These are phyloP conservation scores for Neurospora sp. DNA, from an alignment of 495 filamentous ascomycete genomes.

Conservation along the genomic window DNA sequence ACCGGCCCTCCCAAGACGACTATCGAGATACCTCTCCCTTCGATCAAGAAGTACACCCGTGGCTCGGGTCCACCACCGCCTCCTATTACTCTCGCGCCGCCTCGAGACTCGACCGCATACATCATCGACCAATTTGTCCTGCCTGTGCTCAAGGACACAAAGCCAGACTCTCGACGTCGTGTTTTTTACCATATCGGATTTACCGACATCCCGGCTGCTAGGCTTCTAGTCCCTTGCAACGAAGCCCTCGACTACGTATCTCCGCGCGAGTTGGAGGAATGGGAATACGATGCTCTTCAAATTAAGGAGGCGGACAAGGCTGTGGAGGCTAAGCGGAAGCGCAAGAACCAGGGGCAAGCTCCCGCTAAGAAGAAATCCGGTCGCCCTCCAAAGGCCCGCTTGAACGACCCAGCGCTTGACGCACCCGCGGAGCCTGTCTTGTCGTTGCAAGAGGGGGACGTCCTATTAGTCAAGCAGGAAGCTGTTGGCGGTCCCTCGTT, in stretches of 20 bases:
- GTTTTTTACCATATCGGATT: constrained; percentile 36
- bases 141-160: constrained; percentile 17
- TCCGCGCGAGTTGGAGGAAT: constrained; percentile 33
- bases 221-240: constrained; percentile 25
- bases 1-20: constrained; percentile 4
- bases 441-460: constrained; percentile 2
- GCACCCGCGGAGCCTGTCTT: neutral
- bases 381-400: neutral
- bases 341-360: neutral
- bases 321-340: neutral
- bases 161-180: constrained; percentile 16
- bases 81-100: constrained; percentile 25
- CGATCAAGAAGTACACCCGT: constrained; percentile 23
- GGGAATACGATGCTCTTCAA: constrained; percentile 26
- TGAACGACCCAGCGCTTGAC: constrained; percentile 2
- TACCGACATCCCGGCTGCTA: constrained; percentile 30
- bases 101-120: constrained; percentile 33
- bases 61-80: constrained; percentile 29
- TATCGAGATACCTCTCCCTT: constrained; percentile 28
- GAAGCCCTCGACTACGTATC: constrained; percentile 36
- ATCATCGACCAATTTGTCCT: constrained; percentile 35
- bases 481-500: constrained; percentile 19
- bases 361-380: constrained; percentile 4
- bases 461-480: constrained; percentile 8
- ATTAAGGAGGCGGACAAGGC: constrained; percentile 19